Evolutionary conservation across 805 yeast genomes (phyloP), one percentile per base, ranked within the genome.

Genomic region (Kluyveromyces wickerhamii): DNA sequence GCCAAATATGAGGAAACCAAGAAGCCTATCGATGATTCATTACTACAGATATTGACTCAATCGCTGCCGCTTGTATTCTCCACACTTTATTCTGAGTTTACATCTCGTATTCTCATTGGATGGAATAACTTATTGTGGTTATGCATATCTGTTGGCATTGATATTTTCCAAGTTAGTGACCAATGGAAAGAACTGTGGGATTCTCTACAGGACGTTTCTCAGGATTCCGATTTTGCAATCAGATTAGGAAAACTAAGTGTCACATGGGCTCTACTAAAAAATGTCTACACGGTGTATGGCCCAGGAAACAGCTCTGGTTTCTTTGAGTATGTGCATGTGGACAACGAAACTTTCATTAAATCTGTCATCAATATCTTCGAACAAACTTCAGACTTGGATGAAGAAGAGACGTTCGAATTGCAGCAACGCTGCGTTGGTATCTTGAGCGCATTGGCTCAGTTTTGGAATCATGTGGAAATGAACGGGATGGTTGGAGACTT

Each of bases 111-210:
- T 5, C 59, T 84, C 32, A 67, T 74, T 10, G 77, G 83, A 7
- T 66, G 86, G 52, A 86, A 84, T 58, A 88, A 88, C 49, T 53
- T 80, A 35, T 54, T 73, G 26, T 79, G 88, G 87, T 43, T 49
- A 28, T 52, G 29, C 24, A 31, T 44, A 12, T 45, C 54, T 5
- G 32, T 40, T 40, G 54, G 43, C n/a, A 39, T 54, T 19, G 54
- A 51, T 20, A 40, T 58, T 8, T 43, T 52, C 7, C 49, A 57
- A 21, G 32, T 46, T 15, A 28, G 37, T 14, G 36, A 41, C 13
- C 40, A 45, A 14, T 39, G 37, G 35, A 38, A 36, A 21, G 30
- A 37, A 8, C 35, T 55, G 12, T 53, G 47, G 48, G 29, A 33
- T 18, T 38, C 43, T 8, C 37, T 50, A 7, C 41, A 16, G 17